Evolutionary conservation across 305 asterid genomes (phyloP).

Genomic region (Nicotiana rustica): DNA sequence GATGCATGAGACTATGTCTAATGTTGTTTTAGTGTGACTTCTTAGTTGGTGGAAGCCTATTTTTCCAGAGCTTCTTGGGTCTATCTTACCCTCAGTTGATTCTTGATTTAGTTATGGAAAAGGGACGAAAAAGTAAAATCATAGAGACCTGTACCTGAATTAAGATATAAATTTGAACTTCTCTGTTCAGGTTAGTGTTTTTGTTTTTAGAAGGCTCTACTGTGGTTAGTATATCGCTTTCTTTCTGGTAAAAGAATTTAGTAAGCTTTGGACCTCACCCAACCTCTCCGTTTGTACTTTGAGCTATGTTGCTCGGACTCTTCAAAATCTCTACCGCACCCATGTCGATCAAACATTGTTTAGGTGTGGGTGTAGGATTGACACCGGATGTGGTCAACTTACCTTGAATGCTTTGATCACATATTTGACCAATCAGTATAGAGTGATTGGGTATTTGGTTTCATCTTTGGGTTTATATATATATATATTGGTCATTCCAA

Average conservation of each 20-base stretch:
- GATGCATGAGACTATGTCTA: conserved; percentile 3
- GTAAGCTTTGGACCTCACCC: neutral
- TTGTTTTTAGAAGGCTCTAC: neutral
- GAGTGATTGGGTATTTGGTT: too few species aligned
- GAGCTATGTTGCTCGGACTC: too few species aligned
- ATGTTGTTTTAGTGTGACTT: neutral
- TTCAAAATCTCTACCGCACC: too few species aligned
- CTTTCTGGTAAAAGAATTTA: neutral
- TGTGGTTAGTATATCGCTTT: conserved; percentile 5
- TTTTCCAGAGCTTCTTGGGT: neutral
- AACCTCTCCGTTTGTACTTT: neutral
- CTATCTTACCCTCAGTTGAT: neutral
- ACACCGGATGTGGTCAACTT: too few species aligned
- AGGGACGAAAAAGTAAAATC: neutral
- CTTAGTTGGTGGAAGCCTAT: neutral
- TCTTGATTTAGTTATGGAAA: conserved; percentile 24
- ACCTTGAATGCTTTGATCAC: too few species aligned
- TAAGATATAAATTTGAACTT: neutral
- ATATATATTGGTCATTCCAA: too few species aligned
- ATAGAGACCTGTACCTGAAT: neutral
- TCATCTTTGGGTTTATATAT: too few species aligned
- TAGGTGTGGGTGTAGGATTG: too few species aligned
- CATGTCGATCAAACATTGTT: too few species aligned
- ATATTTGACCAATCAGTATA: too few species aligned
- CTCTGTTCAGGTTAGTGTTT: neutral